Percentiles rank a stretch among this genome's conserved stretches.
phyloP scores from a whole-genome alignment of 306 rosid species.

The Lathyrus aphaca region DNA sequence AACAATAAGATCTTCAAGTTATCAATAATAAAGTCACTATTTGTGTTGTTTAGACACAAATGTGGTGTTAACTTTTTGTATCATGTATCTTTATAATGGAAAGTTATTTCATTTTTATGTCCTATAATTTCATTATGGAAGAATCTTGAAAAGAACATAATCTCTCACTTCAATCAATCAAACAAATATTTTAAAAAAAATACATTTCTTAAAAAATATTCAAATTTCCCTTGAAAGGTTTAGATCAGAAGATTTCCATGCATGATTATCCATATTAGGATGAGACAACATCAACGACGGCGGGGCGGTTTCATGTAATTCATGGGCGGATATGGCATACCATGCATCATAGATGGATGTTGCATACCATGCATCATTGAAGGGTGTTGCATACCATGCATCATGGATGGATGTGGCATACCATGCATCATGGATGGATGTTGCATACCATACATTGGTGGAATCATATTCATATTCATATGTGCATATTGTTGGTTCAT shows the following conservation, averaged over 20 bases:
- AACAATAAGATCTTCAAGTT: neutral
- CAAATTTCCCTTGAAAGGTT: too few species aligned
- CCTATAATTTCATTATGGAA: too few species aligned
- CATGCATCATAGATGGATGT: conserved; percentile 54
- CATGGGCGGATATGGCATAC: conserved; percentile 44
- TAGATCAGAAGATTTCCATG: too few species aligned
- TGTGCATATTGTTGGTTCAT: conserved; percentile 43
- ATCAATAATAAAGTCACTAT: neutral
- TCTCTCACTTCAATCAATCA: too few species aligned
- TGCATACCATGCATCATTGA: conserved; percentile 60
- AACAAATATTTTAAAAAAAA: too few species aligned
- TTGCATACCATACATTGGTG: conserved; percentile 1
- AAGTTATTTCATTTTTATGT: too few species aligned
- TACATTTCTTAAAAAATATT: too few species aligned
- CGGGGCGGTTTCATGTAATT: conserved; percentile 59
- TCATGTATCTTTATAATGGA: neutral
- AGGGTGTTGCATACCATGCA: too few species aligned
- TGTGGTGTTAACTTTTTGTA: neutral
- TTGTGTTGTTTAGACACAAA: neutral
- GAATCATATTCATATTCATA: conserved; percentile 69
- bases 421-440: conserved; percentile 52
- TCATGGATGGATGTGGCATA: conserved; percentile 47
- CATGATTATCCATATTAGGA: neutral
- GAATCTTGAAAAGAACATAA: too few species aligned
- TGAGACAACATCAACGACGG: conserved; percentile 35